These are phyloP conservation scores for Neocatenulostroma microsporum DNA, from an alignment of 2,329 filamentous ascomycete species.

Conservation along the genomic window DNA sequence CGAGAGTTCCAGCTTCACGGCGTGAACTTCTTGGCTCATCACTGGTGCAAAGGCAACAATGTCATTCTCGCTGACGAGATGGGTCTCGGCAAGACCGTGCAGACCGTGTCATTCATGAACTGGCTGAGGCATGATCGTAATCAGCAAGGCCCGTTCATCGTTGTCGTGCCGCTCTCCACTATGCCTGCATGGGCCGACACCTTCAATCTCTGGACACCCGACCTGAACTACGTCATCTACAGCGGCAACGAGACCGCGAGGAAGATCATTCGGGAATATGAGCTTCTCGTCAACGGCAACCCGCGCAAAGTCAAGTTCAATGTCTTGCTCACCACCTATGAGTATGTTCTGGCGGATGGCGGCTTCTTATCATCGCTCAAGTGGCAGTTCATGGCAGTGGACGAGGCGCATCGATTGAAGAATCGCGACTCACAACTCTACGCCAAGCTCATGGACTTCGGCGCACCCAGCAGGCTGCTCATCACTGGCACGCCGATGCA, in stretches of 20 bases:
- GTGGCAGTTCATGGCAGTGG: conserved; percentile 99
- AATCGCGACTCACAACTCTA: conserved; percentile 97
- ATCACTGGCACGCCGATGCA: conserved; percentile 96
- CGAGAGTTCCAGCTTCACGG: conserved; percentile 94
- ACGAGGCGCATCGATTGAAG: conserved; percentile 97
- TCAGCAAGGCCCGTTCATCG: conserved; percentile 82
- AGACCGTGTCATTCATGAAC: conserved; percentile 93
- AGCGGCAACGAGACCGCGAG: conserved; percentile 95
- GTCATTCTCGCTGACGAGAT: conserved; percentile 98
- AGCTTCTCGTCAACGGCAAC: conserved; percentile 83
- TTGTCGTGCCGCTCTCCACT: conserved; percentile 92
- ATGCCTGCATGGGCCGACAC: conserved; percentile 98
- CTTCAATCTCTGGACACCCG: conserved; percentile 88
- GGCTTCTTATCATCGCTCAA: conserved; percentile 92
- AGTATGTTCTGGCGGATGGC: conserved; percentile 97
- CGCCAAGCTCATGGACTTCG: conserved; percentile 92
- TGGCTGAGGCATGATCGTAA: conserved; percentile 87
- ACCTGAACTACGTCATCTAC: conserved; percentile 86
- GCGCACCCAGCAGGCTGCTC: conserved; percentile 85
- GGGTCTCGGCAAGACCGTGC: conserved; percentile 94
- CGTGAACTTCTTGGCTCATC: conserved; percentile 94
- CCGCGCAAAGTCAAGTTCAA: conserved; percentile 93
- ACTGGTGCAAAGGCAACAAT: conserved; percentile 97
- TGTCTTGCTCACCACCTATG: conserved; percentile 96
- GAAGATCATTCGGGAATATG: too few relatives aligned